These are phyloP conservation scores for Prunus salicina DNA, from an alignment of 306 rosid species.

Conservation along the genomic window DNA sequence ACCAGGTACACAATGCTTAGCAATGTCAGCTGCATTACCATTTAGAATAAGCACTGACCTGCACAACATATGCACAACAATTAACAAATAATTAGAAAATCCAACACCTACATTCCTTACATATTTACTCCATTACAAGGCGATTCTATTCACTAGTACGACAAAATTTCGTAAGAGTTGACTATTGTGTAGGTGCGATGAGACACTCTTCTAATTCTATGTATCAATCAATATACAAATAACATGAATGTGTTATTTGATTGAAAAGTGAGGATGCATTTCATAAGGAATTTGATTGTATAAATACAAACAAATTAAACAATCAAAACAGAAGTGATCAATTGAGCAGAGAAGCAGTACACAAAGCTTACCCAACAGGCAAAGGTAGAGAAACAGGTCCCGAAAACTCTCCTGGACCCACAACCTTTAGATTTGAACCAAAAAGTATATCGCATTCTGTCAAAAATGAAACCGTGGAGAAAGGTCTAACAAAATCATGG, in stretches of 20 bases:
- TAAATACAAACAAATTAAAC: neutral
- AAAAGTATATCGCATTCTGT: conserved; percentile 44
- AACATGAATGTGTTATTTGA: neutral
- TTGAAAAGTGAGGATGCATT: neutral
- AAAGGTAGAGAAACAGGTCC: neutral
- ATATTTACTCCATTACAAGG: neutral
- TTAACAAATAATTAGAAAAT: neutral
- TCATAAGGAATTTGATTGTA: neutral
- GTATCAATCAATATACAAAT: neutral
- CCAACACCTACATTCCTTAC: neutral
- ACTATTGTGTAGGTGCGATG: no score
- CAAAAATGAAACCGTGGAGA: conserved; percentile 46
- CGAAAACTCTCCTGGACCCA: neutral
- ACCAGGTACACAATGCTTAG: conserved; percentile 3
- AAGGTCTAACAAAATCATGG: conserved; percentile 57
- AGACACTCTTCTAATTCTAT: neutral
- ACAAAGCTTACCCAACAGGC: neutral
- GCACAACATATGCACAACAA: neutral
- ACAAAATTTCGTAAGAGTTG: neutral
- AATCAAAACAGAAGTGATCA: neutral
- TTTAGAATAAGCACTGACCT: neutral
- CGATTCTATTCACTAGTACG: neutral
- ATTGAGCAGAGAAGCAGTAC: neutral
- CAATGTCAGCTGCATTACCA: conserved; percentile 5
- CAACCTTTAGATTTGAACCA: conserved; percentile 9